Conservation (phyloP, 2,329 filamentous ascomycete species). For the Hypoxylon sp. region DNA sequence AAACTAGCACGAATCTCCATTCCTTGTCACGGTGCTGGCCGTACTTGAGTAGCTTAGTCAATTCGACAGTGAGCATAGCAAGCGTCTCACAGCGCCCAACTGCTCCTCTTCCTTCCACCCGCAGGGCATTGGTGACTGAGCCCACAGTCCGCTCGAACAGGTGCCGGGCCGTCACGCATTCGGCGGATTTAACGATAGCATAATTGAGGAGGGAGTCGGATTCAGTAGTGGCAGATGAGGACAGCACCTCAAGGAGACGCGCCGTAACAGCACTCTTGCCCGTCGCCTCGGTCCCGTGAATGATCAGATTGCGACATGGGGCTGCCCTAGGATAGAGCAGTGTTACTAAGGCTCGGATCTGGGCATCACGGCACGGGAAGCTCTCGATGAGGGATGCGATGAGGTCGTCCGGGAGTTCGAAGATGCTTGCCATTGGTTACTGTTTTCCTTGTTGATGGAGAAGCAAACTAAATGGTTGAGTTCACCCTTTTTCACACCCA, state of each 20-base stretch:
- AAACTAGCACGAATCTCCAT: slow-evolving; percentile 81
- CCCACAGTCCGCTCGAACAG: slow-evolving; percentile 78
- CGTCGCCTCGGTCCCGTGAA: slow-evolving; percentile 88
- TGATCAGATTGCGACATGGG: slow-evolving; percentile 78
- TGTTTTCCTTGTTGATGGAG: not conserved
- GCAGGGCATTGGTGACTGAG: slow-evolving; percentile 67
- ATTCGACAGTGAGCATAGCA: slow-evolving; percentile 79
- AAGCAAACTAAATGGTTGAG: not conserved
- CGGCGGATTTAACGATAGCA: slow-evolving; percentile 75
- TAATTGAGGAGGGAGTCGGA: slow-evolving; percentile 64
- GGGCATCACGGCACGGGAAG: slow-evolving; percentile 70
- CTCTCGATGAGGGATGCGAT: slow-evolving; percentile 60
- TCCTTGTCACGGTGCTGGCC: slow-evolving; percentile 45
- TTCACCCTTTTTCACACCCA: not conserved
- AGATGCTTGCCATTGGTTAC: slow-evolving; percentile 53
- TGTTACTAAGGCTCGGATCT: slow-evolving; percentile 70
- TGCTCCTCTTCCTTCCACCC: slow-evolving; percentile 57
- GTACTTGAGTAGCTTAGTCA: slow-evolving; percentile 73
- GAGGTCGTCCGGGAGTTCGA: slow-evolving; percentile 66
- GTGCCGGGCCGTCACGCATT: slow-evolving; percentile 84
- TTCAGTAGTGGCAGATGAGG: slow-evolving; percentile 2
- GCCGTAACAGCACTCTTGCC: slow-evolving; percentile 83
- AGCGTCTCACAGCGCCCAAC: slow-evolving; percentile 82
- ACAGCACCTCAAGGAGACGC: slow-evolving; percentile 68
- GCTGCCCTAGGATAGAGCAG: slow-evolving; percentile 74